Percentiles rank a stretch among this genome's conserved stretches.
phyloP scores from a whole-genome alignment of 805 yeast species.

The Hanseniaspora jakobsenii region DNA sequence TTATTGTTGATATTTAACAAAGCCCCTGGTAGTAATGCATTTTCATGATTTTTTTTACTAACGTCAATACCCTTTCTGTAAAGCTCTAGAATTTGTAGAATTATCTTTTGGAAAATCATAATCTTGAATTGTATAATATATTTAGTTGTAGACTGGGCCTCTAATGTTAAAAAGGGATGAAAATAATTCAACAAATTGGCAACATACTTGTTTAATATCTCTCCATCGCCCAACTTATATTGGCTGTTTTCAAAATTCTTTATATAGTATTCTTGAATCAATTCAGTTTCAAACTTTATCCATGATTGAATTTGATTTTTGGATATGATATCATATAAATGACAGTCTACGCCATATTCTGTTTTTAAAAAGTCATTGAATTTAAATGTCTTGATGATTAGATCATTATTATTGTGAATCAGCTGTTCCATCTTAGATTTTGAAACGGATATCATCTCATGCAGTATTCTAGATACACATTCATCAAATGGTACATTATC shows the following conservation, averaged over 20 bases:
- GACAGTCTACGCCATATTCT: slow-evolving; percentile 34
- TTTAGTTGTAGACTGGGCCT: slow-evolving; percentile 30
- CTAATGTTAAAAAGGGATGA: slow-evolving; percentile 30
- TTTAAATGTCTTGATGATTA: slow-evolving; percentile 32
- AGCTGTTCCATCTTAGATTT: slow-evolving; percentile 31
- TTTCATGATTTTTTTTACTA: background rate
- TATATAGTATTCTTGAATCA: slow-evolving; percentile 35
- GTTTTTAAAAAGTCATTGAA: slow-evolving; percentile 30
- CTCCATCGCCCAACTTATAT: slow-evolving; percentile 20
- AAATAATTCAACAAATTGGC: slow-evolving; percentile 31
- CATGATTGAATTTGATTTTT: slow-evolving; percentile 32
- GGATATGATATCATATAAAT: slow-evolving; percentile 23
- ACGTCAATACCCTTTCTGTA: slow-evolving; percentile 12
- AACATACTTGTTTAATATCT: slow-evolving; percentile 37
- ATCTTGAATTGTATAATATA: slow-evolving; percentile 37
- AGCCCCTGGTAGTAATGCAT: background rate
- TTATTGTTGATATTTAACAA: background rate
- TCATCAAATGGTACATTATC: too few species aligned
- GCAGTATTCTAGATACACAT: too few species aligned
- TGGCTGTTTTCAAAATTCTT: slow-evolving; percentile 30
- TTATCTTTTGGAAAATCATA: slow-evolving; percentile 28
- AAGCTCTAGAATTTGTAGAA: slow-evolving; percentile 13
- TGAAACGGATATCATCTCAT: slow-evolving; percentile 28
- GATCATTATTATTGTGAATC: slow-evolving; percentile 30
- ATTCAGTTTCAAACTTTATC: slow-evolving; percentile 37